Evolutionary conservation across 176 grass and related monocot genomes (phyloP).

Genomic region (Areca catechu): DNA sequence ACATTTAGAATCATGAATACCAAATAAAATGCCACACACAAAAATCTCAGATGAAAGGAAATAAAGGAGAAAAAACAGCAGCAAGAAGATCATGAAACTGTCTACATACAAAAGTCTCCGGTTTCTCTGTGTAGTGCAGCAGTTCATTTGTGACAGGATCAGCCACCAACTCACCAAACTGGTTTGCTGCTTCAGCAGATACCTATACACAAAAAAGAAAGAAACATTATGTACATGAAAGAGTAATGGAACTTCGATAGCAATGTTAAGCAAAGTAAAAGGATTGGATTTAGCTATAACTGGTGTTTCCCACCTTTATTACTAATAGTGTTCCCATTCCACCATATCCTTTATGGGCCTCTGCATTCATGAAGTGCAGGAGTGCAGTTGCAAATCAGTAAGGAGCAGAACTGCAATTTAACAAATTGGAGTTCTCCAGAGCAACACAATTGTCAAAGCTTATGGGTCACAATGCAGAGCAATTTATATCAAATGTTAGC

Average conservation of each 20-base stretch:
- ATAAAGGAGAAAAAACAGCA: background rate
- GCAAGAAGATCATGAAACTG: constrained; percentile 5
- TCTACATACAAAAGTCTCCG: constrained; percentile 92
- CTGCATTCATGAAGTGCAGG: constrained; percentile 43
- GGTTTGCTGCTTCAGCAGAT: constrained; percentile 89
- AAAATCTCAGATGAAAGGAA: constrained; percentile 2
- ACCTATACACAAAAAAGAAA: constrained; percentile 38
- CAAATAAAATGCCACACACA: background rate
- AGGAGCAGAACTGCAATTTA: background rate
- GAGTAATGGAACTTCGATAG: background rate
- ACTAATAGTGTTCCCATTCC: constrained; percentile 93
- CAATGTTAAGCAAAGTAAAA: background rate
- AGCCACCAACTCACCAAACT: constrained; percentile 98
- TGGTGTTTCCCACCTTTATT: constrained; percentile 49
- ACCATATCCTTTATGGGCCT: constrained; percentile 90
- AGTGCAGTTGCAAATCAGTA: constrained; percentile 6
- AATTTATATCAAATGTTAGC: too few relatives aligned
- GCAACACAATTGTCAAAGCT: too few relatives aligned
- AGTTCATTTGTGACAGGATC: constrained; percentile 94
- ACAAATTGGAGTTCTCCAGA: too few relatives aligned
- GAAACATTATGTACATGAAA: background rate
- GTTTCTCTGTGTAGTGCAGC: constrained; percentile 91
- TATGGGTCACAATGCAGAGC: too few relatives aligned
- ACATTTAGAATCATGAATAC: too few relatives aligned
- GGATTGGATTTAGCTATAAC: background rate